These are phyloP conservation scores for Calamus simplicifolius DNA, from an alignment of 176 grass and related monocot species.

Conservation along the genomic window DNA sequence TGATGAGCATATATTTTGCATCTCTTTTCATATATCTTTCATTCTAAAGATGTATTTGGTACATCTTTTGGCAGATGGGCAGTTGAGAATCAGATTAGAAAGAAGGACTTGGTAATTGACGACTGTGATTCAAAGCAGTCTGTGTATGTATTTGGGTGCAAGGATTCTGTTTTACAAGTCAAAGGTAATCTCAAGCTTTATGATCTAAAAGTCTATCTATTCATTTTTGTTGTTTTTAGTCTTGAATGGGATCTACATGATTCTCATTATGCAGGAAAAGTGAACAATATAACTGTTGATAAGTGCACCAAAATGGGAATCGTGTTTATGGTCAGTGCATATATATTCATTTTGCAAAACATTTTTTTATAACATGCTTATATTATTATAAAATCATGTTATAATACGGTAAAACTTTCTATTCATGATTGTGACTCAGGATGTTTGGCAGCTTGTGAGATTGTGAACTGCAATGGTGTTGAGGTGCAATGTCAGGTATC, in stretches of 20 bases:
- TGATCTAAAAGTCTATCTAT: no score
- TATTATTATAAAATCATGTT: no score
- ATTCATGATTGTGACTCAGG: constrained; percentile 13
- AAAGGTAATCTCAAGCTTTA: constrained; percentile 29
- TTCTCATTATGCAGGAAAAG: constrained; percentile 32
- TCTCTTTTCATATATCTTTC: no score
- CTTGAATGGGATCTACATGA: no score
- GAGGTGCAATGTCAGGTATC: constrained; percentile 59
- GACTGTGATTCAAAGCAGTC: constrained; percentile 57
- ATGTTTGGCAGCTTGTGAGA: constrained; percentile 50
- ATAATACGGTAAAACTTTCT: no score
- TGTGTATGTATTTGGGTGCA: constrained; percentile 51
- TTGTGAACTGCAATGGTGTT: constrained; percentile 56
- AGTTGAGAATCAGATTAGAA: constrained; percentile 44
- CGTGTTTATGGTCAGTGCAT: constrained; percentile 33
- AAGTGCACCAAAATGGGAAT: constrained; percentile 50
- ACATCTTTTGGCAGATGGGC: constrained; percentile 30
- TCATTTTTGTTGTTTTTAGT: no score
- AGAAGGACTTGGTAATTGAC: constrained; percentile 38
- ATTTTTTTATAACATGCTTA: no score
- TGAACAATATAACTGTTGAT: constrained; percentile 65
- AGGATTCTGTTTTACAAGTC: constrained; percentile 42
- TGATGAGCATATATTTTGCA: no score
- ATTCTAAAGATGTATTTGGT: no score
- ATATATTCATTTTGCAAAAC: background rate